Evolutionary conservation across 2,329 filamentous ascomycete species (phyloP), one percentile per base, ranked within the genome.

Genomic region (Sporothrix protearum): DNA sequence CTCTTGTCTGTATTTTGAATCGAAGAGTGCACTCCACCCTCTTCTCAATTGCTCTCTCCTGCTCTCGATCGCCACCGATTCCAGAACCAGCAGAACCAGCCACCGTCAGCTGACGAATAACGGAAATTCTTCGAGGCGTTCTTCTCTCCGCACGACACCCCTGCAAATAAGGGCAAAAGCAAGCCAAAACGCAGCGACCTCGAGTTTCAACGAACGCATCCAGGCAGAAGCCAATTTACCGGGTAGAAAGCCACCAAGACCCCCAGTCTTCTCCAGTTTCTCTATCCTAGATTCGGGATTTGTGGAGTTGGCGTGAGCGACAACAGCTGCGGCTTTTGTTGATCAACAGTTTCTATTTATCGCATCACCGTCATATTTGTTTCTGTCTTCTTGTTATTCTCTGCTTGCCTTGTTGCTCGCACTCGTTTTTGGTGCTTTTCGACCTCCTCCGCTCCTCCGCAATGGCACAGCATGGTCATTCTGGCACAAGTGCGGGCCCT

Each of bases 371-470:
- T 63, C 49, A 10, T 42, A 42, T 42, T 25, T 57, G 16, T 12
- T 22, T 25, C 12, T 25, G 9, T 42, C 53, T 28, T 36, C 63
- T 14, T 19, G 16, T 49, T 33, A 14, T 16, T 28, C 19, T 1
- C 53, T 68, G n/a, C 30, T 55, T 55, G 66, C 47, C 64, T 68
- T 36, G 45, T 28, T 33, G 63, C 63, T 49, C 19, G 63, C 45
- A 49, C 45, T 16, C 55, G 39, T 63, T 30, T 63, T 25, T 12
- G 3, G 9, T 19, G 59, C 19, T 16, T 19, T 45, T 42, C 6
- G 14, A 39, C 30, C 36, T 45, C 59, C 36, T 63, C 59, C 30
- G 16, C 59, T 28, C 36, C 33, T 55, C 14, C 36, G 19, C 42
- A 47, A 47, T 47, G 42, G 42, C 42, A 47, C 42, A 47, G 42